A percentile compares a stretch with the other conserved stretches of the same genome.
These are phyloP conservation scores for Saccharomyces uvarum DNA, from an alignment of 1,139 yeast species.

Conservation along the genomic window DNA sequence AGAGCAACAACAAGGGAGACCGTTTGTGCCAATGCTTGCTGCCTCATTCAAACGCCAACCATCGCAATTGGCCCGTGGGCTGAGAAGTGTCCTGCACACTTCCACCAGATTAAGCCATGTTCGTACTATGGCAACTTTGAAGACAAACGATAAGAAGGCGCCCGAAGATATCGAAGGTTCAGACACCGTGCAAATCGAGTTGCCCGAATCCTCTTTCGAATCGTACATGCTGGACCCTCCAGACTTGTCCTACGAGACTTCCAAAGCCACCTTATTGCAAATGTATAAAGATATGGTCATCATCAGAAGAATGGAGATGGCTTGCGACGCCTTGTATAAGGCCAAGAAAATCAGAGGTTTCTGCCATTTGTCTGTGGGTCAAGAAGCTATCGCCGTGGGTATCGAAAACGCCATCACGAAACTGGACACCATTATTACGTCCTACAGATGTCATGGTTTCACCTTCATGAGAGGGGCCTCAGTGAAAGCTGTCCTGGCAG, in stretches of 20 bases:
- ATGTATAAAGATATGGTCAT: conserved; percentile 96
- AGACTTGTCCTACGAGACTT: conserved; percentile 61
- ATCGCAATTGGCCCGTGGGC: not conserved
- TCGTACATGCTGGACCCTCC: conserved; percentile 81
- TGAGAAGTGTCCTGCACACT: not conserved
- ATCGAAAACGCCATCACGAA: conserved; percentile 86
- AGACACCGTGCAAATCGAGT: conserved; percentile 36
- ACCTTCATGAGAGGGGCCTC: conserved; percentile 93
- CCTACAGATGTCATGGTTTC: conserved; percentile 98
- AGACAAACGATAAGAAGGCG: not conserved
- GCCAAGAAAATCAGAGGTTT: conserved; percentile 98
- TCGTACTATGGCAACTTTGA: conserved; percentile 34
- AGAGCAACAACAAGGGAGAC: not conserved
- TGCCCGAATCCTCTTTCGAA: conserved; percentile 78
- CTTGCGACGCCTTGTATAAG: conserved; percentile 94
- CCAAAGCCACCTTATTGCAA: conserved; percentile 70
- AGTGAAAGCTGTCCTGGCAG: conserved; percentile 84
- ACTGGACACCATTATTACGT: conserved; percentile 84
- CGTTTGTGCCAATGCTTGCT: not conserved
- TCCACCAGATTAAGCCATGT: not conserved
- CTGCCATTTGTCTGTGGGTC: conserved; percentile 98
- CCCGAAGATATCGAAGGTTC: not conserved
- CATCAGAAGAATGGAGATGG: conserved; percentile 97
- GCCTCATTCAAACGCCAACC: not conserved
- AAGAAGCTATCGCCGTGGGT: conserved; percentile 98